phyloP scores from a whole-genome alignment of 495 filamentous ascomycete genomes.

The Xylaria intraflava region DNA sequence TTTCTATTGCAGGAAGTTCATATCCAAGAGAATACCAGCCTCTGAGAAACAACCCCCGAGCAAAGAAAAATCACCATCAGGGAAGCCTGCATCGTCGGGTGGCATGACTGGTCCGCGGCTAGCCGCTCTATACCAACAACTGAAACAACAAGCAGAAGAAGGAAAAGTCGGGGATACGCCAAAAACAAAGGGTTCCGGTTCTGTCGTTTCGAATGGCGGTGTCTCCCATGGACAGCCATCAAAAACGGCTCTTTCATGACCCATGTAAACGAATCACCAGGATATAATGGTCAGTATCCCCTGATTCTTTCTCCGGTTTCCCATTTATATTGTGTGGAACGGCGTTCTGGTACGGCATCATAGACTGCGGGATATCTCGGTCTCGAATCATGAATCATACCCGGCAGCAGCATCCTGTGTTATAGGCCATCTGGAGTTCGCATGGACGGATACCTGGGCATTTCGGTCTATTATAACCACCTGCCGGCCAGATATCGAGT shows the following conservation, averaged over 20 bases:
- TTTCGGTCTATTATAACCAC: constrained; percentile 19
- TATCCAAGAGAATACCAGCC: constrained; percentile 28
- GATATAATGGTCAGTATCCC: background rate
- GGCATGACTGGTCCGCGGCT: constrained; percentile 27
- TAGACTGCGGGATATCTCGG: constrained; percentile 23
- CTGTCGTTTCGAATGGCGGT: constrained; percentile 18
- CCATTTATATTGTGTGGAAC: constrained; percentile 24
- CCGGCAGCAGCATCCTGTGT: constrained; percentile 27
- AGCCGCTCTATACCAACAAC: constrained; percentile 24
- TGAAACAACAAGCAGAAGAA: constrained; percentile 21
- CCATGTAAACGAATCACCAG: background rate
- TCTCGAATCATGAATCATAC: constrained; percentile 28
- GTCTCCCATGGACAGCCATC: constrained; percentile 18
- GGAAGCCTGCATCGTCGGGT: constrained; percentile 11
- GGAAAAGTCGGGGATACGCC: constrained; percentile 15
- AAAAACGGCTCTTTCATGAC: constrained; percentile 8
- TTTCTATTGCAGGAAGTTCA: constrained; percentile 19
- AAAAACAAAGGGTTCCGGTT: constrained; percentile 19
- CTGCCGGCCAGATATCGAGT: background rate
- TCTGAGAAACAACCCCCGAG: constrained; percentile 25
- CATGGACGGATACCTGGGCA: constrained; percentile 17
- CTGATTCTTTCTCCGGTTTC: background rate
- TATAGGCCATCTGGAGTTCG: constrained; percentile 26
- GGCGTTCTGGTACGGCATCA: constrained; percentile 26
- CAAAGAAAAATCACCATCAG: constrained; percentile 17